Percentiles rank a stretch among this genome's conserved stretches.
These are phyloP conservation scores for Blastobotrys aristatus DNA, from an alignment of 1,139 yeast genomes.

Conservation along the genomic window DNA sequence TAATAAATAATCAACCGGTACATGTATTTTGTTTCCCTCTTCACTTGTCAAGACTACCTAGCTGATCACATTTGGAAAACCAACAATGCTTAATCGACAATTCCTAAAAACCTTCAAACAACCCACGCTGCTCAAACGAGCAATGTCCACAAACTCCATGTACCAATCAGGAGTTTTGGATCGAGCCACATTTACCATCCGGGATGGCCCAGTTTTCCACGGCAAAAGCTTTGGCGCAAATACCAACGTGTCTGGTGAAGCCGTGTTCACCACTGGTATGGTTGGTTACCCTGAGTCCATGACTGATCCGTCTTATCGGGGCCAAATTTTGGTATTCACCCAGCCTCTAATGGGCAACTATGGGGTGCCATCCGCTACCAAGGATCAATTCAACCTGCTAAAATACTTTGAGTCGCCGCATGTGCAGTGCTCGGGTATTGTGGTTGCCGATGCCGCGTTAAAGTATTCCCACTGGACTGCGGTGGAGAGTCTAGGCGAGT, in stretches of 20 bases:
- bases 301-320: conserved; percentile 97
- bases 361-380: conserved; percentile 84
- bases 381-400: conserved; percentile 78
- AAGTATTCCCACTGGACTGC: conserved; percentile 99
- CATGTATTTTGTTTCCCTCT: not conserved
- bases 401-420: conserved; percentile 89
- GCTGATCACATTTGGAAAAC: conserved; percentile 50
- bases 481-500: conserved; percentile 85
- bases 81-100: conserved; percentile 31
- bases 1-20: not conserved
- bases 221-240: conserved; percentile 96
- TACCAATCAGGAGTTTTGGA: conserved; percentile 14
- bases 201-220: conserved; percentile 89
- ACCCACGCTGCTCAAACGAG: conserved; percentile 11
- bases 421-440: conserved; percentile 92
- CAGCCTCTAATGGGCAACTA: conserved; percentile 97
- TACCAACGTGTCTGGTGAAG: conserved; percentile 89
- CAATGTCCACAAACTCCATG: conserved; percentile 5
- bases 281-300: conserved; percentile 98
- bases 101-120: not conserved
- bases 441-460: conserved; percentile 92
- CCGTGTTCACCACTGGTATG: conserved; percentile 93
- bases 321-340: conserved; percentile 93
- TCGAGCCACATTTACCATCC: conserved; percentile 76
- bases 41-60: conserved; percentile 25